phyloP scores from a whole-genome alignment of 2,329 filamentous ascomycete species.

The Aspergillus pseudotamarii region DNA sequence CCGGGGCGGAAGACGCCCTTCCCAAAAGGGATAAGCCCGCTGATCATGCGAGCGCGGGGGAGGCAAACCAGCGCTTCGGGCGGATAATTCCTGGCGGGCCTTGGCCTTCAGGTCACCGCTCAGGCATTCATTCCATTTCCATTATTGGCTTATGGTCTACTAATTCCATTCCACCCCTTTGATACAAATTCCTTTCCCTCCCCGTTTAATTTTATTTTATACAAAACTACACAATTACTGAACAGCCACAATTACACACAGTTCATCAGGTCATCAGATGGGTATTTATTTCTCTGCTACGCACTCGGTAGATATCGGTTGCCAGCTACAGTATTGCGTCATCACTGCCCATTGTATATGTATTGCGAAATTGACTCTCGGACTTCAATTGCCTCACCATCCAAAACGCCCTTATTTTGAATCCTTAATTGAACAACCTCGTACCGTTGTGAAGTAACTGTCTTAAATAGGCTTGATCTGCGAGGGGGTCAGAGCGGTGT shows the following conservation, averaged over 20 bases:
- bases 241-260: neutral
- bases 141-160: neutral
- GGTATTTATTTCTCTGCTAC: conserved; percentile 9
- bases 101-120: neutral
- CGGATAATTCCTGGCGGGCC: conserved; percentile 14
- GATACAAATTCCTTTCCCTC: neutral
- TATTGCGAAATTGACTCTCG: neutral
- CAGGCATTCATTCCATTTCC: neutral
- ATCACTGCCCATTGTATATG: neutral
- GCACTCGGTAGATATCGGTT: neutral
- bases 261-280: neutral
- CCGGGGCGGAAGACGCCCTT: conserved; percentile 25
- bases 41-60: conserved; percentile 46
- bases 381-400: neutral
- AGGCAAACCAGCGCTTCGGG: conserved; percentile 31
- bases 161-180: neutral
- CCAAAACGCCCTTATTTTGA: neutral
- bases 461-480: conserved; percentile 58
- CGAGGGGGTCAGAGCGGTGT: conserved; percentile 9
- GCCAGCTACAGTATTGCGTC: conserved; percentile 10
- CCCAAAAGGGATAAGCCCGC: conserved; percentile 26
- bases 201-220: neutral
- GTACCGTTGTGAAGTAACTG: neutral
- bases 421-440: conserved; percentile 1
- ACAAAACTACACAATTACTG: neutral